Evolutionary conservation across 1,139 yeast species (phyloP).

Genomic region (Pichia sp.): DNA sequence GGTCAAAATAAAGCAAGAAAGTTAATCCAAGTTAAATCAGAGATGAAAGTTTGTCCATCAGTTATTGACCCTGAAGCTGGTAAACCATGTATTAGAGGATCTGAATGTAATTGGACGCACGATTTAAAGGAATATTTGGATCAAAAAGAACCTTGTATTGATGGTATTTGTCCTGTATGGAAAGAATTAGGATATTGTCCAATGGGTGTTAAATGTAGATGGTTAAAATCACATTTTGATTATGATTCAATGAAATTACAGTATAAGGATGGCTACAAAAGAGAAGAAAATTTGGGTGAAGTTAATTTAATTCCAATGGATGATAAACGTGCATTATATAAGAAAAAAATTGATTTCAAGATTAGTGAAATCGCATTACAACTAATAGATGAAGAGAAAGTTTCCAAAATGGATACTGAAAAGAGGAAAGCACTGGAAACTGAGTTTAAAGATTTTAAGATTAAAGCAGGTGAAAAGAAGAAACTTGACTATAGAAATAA

Average conservation of each 20-base stretch:
- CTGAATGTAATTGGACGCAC: constrained; percentile 71
- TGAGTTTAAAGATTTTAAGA: constrained; percentile 71
- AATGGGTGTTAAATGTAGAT: constrained; percentile 85
- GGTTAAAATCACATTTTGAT: constrained; percentile 71
- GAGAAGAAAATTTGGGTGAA: constrained; percentile 44
- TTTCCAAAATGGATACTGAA: constrained; percentile 23
- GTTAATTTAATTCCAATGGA: constrained; percentile 56
- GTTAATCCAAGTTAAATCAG: constrained; percentile 60
- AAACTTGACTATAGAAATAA: constrained; percentile 59
- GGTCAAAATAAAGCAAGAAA: constrained; percentile 93
- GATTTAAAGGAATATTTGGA: constrained; percentile 58
- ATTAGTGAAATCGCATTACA: constrained; percentile 41
- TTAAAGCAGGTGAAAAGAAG: constrained; percentile 76
- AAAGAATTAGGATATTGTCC: constrained; percentile 85
- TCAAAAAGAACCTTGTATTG: constrained; percentile 64
- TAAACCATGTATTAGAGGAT: constrained; percentile 62
- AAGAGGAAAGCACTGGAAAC: constrained; percentile 37
- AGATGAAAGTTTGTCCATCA: constrained; percentile 59
- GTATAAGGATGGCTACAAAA: constrained; percentile 24
- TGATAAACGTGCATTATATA: constrained; percentile 51
- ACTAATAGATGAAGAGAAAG: constrained; percentile 26
- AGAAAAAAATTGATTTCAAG: constrained; percentile 53
- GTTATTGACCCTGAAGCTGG: constrained; percentile 44
- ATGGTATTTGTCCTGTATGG: constrained; percentile 77
- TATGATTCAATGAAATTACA: constrained; percentile 41